phyloP scores from a whole-genome alignment of 768 basidiomycete genomes.

The Boletellus ananas region DNA sequence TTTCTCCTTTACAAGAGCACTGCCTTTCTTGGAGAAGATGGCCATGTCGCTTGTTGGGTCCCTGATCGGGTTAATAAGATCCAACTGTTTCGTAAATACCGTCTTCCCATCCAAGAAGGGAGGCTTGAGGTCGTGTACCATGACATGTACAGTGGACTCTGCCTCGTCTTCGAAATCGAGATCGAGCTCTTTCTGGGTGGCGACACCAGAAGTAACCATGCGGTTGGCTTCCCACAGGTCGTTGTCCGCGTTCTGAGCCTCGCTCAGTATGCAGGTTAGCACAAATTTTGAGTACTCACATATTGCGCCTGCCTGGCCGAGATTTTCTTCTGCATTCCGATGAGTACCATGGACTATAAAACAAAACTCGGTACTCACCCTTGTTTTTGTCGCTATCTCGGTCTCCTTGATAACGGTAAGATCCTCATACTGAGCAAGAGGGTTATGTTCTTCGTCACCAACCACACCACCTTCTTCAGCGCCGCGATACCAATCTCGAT shows the following conservation, averaged over 20 bases:
- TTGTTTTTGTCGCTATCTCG: constrained; percentile 73
- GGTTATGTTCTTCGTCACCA: constrained; percentile 90
- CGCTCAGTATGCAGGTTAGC: constrained; percentile 16
- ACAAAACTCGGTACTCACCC: constrained; percentile 40
- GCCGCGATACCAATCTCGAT: constrained; percentile 95
- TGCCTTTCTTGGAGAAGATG: constrained; percentile 95
- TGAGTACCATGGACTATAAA: constrained; percentile 15
- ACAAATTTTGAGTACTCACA: constrained; percentile 42
- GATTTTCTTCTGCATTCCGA: constrained; percentile 61
- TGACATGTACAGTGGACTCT: constrained; percentile 94
- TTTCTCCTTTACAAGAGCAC: constrained; percentile 89
- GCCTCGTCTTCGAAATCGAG: constrained; percentile 96
- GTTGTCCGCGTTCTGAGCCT: constrained; percentile 85
- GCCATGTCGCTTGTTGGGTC: constrained; percentile 95
- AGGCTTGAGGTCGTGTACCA: constrained; percentile 95
- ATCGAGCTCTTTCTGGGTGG: constrained; percentile 81
- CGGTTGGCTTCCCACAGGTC: constrained; percentile 99
- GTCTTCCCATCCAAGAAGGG: constrained; percentile 97
- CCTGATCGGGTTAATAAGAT: constrained; percentile 94
- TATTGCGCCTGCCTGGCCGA: constrained; percentile 97
- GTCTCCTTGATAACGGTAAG: constrained; percentile 62
- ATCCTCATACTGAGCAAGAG: constrained; percentile 91
- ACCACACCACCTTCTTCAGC: constrained; percentile 85
- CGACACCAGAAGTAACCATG: constrained; percentile 94
- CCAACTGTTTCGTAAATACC: constrained; percentile 93